A percentile compares a stretch with the other conserved stretches of the same genome.
These are phyloP conservation scores for Cercospora sp. DNA, from an alignment of 2,329 filamentous ascomycete genomes.

Conservation along the genomic window DNA sequence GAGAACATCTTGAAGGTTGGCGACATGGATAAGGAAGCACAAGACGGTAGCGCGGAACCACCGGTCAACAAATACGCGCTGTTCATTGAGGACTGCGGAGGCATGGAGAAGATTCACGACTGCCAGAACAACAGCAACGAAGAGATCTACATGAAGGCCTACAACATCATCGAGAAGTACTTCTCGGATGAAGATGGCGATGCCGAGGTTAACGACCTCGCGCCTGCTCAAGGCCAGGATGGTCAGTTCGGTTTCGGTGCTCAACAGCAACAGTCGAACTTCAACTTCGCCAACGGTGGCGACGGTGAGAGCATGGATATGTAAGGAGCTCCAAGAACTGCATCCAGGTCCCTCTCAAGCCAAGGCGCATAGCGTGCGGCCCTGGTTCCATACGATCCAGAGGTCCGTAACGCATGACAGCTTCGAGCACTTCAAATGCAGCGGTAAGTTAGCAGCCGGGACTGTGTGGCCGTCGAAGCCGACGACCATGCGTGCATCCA, in stretches of 20 bases:
- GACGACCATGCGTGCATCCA: background rate
- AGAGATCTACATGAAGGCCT: conserved; percentile 99
- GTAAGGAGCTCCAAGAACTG: background rate
- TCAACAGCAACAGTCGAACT: conserved; percentile 72
- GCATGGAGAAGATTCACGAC: conserved; percentile 99
- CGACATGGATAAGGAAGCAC: conserved; percentile 94
- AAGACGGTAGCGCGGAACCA: conserved; percentile 67
- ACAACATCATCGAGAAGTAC: conserved; percentile 99
- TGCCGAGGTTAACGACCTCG: conserved; percentile 78
- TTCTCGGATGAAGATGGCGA: conserved; percentile 96
- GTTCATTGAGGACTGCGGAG: conserved; percentile 97
- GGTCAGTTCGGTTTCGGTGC: conserved; percentile 79
- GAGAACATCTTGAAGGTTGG: conserved; percentile 99
- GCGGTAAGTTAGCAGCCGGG: conserved; percentile 20
- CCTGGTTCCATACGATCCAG: background rate
- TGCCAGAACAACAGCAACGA: conserved; percentile 99
- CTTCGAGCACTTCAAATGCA: background rate
- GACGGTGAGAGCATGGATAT: conserved; percentile 67
- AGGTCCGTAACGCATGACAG: background rate
- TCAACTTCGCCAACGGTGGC: conserved; percentile 85
- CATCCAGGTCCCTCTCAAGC: background rate
- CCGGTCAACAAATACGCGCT: conserved; percentile 94
- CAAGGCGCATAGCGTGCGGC: background rate
- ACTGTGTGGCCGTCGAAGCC: background rate
- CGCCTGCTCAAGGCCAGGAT: conserved; percentile 68